Evolutionary conservation across 78 protist genomes (phyloP), one percentile per base, ranked within the genome.

Genomic region (Pigoraptor vietnamica): DNA sequence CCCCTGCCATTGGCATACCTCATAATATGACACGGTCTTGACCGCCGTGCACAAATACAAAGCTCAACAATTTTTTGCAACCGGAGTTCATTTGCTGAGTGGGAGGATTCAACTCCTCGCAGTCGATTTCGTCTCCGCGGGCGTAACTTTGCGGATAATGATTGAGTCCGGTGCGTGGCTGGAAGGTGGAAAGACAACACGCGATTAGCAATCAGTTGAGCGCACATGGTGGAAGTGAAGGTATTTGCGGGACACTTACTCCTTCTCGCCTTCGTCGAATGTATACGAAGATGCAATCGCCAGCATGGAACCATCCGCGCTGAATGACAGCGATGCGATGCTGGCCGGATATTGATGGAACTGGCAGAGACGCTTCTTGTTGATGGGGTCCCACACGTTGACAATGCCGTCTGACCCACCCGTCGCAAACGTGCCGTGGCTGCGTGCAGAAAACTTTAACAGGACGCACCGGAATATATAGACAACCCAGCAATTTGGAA

Each of bases 321-420:
- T 95, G 90, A 97, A 97, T 25, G 96, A 82, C 82, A 95, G 90
- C 36, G 98, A 35, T 32, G 97, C 92, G 0, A 97, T 92, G 36
- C 95, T 90, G 23, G 98, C 92, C 23, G 95, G 96, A 36, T 94
- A 97, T 36, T 37, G 32, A 81, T 81, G 92, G 23, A 93, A 55
- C 90, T 91, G 94, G 89, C 91, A 39, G 29, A 95, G 67, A 55
- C 95, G 94, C 94, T 95, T 96, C 90, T 94, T 92, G 93, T 94
- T 92, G 29, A 34, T 91, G 56, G 95, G 95, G 90, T 98, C 98
- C 99, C 99, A 98, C 32, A 95, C 90, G 81, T 91, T 92, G 67
- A 98, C 98, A 40, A 89, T 82, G 37, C 97, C 98, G 84, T 98
- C 99, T 90, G 97, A 94, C 1, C 99, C 99, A 55, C 99, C 99